Percentiles rank a stretch among this genome's conserved stretches.
Conservation (phyloP, 805 yeast genomes). For the Sugiyamaella lignohabitans region DNA sequence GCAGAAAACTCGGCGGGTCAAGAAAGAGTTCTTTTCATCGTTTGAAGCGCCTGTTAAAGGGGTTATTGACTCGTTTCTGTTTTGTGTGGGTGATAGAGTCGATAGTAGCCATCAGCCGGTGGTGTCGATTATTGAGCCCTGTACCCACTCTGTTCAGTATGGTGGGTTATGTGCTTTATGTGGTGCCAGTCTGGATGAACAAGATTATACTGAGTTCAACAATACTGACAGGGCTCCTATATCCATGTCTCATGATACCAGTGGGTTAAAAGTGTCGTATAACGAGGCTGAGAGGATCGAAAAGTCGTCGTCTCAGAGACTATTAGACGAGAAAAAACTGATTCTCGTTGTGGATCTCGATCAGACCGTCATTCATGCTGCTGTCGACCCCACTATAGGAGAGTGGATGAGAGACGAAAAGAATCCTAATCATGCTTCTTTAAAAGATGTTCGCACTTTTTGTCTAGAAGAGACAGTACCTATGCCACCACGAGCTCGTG, state of each 20-base stretch:
- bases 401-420: conserved; percentile 88
- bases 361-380: conserved; percentile 95
- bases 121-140: conserved; percentile 65
- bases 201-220: conserved; percentile 67
- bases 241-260: conserved; percentile 82
- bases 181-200: conserved; percentile 65
- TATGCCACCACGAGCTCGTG: conserved; percentile 30
- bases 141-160: conserved; percentile 87
- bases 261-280: conserved; percentile 73
- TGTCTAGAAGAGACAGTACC: conserved; percentile 54
- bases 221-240: conserved; percentile 74
- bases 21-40: conserved; percentile 36
- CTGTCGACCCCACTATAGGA: conserved; percentile 95
- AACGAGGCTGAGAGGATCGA: conserved; percentile 86
- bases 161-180: conserved; percentile 94
- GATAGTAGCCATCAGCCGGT: conserved; percentile 41
- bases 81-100: conserved; percentile 56
- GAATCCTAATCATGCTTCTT: conserved; percentile 78
- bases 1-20: conserved; percentile 22
- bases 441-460: conserved; percentile 75
- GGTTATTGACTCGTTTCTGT: conserved; percentile 42
- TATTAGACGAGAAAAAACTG: conserved; percentile 58
- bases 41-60: conserved; percentile 86
- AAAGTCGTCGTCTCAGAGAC: conserved; percentile 51
- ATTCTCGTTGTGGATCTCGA: conserved; percentile 94